Conservation (phyloP, 129 eudicot species). For the Apium graveolens region DNA sequence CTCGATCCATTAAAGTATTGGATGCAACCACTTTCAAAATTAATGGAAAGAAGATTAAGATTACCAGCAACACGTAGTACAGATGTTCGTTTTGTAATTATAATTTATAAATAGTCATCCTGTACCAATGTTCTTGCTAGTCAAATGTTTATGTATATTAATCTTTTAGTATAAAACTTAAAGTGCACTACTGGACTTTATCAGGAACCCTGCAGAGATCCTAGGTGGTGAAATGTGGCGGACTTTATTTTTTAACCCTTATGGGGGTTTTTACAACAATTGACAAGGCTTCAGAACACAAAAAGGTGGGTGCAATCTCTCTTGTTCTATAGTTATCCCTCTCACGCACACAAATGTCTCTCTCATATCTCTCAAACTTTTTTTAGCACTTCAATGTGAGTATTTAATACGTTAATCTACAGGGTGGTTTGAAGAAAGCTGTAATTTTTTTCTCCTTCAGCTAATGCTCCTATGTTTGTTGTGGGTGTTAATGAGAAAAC, state of each 20-base stretch:
- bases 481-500: slow-evolving; percentile 91
- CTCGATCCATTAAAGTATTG: slow-evolving; percentile 63
- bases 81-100: background rate
- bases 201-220: slow-evolving; percentile 81
- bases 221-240: slow-evolving; percentile 96
- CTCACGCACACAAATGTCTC: no score
- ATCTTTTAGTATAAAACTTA: no score
- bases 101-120: background rate
- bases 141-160: background rate
- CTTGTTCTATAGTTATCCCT: no score
- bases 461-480: slow-evolving; percentile 98
- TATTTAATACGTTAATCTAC: slow-evolving; percentile 17
- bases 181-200: background rate
- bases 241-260: slow-evolving; percentile 95
- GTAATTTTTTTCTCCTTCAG: slow-evolving; percentile 95
- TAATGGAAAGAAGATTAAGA: slow-evolving; percentile 76
- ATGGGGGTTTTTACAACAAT: slow-evolving; percentile 89
- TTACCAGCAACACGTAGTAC: slow-evolving; percentile 72
- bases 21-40: slow-evolving; percentile 89
- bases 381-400: slow-evolving; percentile 5
- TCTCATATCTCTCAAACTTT: background rate
- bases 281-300: slow-evolving; percentile 82
- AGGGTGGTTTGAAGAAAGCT: slow-evolving; percentile 98
- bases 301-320: slow-evolving; percentile 39
- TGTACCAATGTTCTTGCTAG: slow-evolving; percentile 9